Base-by-base conservation (phyloP, 2,329 filamentous ascomycete genomes). In the Curvularia lunata region DNA sequence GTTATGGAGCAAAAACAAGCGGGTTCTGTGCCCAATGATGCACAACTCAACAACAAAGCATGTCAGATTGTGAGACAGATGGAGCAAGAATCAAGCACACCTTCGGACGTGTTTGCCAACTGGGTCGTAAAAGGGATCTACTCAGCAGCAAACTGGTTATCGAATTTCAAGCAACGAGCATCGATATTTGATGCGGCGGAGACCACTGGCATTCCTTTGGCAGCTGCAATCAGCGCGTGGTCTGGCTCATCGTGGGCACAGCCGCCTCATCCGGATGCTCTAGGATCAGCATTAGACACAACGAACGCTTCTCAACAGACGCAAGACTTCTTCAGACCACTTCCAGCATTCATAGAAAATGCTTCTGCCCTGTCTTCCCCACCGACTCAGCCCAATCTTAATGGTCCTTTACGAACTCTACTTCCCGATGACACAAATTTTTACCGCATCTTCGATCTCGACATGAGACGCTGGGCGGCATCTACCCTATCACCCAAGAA, bases 401-500 rank as follows among this genome's bases (percentile, higher is more conserved):
- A 58, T 10, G 56, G 51, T n/a, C 59, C 49, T 1, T 28, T 48
- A 12, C 56, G 52, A 25, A 46, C 42, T 1, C 25, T 64, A 5
- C 50, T 66, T 10, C 64, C 60, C 0, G 62, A 62, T 19, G 62
- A 68, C 18, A 57, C 61, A 5, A 65, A 65, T 19, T 68, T 65
- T 51, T 65, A 61, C 51, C 59, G 47, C 30, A 47, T 59, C 21
- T 65, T 67, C 27, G 65, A 66, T 16, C 57, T 57, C 30, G 67
- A 70, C 13, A 59, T 71, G 45, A 46, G 56, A 16, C 59, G 68
- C 8, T 72, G 68, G 65, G 67, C 63, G 1, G 67, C 68, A 10
- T 62, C 63, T 1, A 71, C 67, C 3, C 56, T 69, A 58, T 68
- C 68, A 37, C 58, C 66, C 12, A 62, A 66, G 50, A 63, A 70